Evolutionary conservation across 495 filamentous ascomycete species (phyloP), one percentile per base, ranked within the genome.

Genomic region (Platismatia glauca): DNA sequence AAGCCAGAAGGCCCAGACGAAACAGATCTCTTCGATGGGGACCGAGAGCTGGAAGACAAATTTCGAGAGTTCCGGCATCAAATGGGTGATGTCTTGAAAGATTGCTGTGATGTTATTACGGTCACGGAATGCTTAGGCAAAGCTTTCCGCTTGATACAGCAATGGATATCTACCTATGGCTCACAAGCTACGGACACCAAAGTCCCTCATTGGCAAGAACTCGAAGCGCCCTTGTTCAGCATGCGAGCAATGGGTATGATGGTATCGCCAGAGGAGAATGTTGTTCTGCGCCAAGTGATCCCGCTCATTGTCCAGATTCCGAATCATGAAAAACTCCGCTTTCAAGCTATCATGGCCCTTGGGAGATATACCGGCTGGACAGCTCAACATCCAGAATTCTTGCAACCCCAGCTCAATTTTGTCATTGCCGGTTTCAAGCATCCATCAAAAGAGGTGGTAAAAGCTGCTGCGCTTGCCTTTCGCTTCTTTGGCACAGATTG

Each of bases 321-420:
- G 0, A 84, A 90, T 67, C 95, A 99, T 66, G 90, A 97, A 75
- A 97, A 97, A 76, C 80, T 97, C 3, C 87, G 91, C 34, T 99
- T 97, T 76, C 92, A 95, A 59, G 90, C 92, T 15, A 94, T 97
- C 69, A 96, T 99, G 89, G 90, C 91, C 16, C 82, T 99, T 35
- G 95, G 90, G 37, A 82, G 94, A 50, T 99, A 99, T 71, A 97
- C 95, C 0, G 94, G 96, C 71, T 99, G 94, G 94, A 99, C 94
- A 1, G 83, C 95, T 20, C 83, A 90, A 48, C 94, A 99, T 69
- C 90, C 93, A 13, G 89, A 96, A 53, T 94, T 90, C 56, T 79
- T 99, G 18, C 86, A 95, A 70, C 78, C 90, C 3, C 94, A 99
- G 70, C 86, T 99, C 63, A 87, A 91, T 66, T 99, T 94, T 73